phyloP scores from a whole-genome alignment of 371 early-diverging fungal species.

The Conidiobolus incongruus region DNA sequence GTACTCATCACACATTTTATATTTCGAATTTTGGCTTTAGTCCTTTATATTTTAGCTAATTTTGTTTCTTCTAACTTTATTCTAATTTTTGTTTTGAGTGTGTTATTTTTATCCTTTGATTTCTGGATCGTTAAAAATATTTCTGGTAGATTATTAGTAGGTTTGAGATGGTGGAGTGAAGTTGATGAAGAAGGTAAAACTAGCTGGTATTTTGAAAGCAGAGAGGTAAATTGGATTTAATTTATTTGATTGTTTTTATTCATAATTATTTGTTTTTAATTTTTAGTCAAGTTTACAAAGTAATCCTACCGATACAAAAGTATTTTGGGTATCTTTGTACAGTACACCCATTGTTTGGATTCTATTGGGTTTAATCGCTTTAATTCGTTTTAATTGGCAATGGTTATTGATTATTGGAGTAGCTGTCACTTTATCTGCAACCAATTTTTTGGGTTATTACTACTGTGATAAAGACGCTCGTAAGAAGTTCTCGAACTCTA shows the following conservation, averaged over 20 bases:
- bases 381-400: constrained; percentile 34
- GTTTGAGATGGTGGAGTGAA: constrained; percentile 96
- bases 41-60: constrained; percentile 59
- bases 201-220: constrained; percentile 86
- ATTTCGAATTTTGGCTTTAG: constrained; percentile 58
- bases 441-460: constrained; percentile 87
- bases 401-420: constrained; percentile 76
- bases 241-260: too few relatives aligned
- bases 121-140: constrained; percentile 98
- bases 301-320: constrained; percentile 65
- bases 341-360: constrained; percentile 68
- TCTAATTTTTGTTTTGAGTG: constrained; percentile 73
- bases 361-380: constrained; percentile 47
- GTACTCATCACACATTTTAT: constrained; percentile 75
- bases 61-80: constrained; percentile 64
- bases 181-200: constrained; percentile 79
- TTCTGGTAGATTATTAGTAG: constrained; percentile 83
- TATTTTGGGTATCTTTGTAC: constrained; percentile 85
- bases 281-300: constrained; percentile 32
- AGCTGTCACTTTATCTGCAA: constrained; percentile 55
- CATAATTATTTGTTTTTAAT: too few relatives aligned
- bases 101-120: constrained; percentile 78
- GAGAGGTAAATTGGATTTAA: constrained; percentile 61
- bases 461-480: constrained; percentile 84
- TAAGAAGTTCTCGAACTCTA: too few relatives aligned